Base-by-base conservation (phyloP, 768 basidiomycete species). In the Boletales sp. region DNA sequence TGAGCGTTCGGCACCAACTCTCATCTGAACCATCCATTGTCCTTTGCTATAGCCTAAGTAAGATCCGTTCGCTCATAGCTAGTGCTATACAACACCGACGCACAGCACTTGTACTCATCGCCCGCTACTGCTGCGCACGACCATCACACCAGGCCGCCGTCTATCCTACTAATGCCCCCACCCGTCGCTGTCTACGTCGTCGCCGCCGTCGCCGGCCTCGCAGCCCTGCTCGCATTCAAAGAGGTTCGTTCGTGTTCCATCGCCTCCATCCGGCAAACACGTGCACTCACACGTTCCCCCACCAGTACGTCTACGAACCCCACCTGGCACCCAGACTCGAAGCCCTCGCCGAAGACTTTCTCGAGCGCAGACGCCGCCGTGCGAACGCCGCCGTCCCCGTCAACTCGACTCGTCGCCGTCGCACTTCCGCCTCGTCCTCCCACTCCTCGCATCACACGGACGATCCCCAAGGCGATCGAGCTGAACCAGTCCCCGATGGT, bases 271-370 rank as follows among this genome's bases (percentile, higher is more conserved):
- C 34, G 37, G 19, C 37, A 47, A 52, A 54, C 61, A 57, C 40
- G 52, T 59, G 56, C 47, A 39, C 61, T 56, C 48, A 60, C 61
- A 51, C 59, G 50, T 42, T 19, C 12, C 15, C 27, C 17, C 38
- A 40, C 32, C 50, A 87, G 85, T 81, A 82, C 48, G 77, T 87
- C 27, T 86, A 84, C 50, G 83, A 84, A 53, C 84, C 84, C 10
- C 83, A 85, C 51, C 75, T 87, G 50, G 83, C 82, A 17, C 84
- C 84, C 0, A 73, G 70, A 38, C 40, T 87, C 27, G 83, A 82
- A 69, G 69, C 64, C 44, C 71, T 71, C 67, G 64, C 64, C 2
- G 69, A 72, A 57, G 57, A 59, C 21, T 70, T 64, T 58, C 56
- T 69, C 19, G 64, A 61, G 29, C 51, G 51, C 31, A 65, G 69